phyloP scores from a whole-genome alignment of 2,329 filamentous ascomycete species.

The Fusarium torreyae region DNA sequence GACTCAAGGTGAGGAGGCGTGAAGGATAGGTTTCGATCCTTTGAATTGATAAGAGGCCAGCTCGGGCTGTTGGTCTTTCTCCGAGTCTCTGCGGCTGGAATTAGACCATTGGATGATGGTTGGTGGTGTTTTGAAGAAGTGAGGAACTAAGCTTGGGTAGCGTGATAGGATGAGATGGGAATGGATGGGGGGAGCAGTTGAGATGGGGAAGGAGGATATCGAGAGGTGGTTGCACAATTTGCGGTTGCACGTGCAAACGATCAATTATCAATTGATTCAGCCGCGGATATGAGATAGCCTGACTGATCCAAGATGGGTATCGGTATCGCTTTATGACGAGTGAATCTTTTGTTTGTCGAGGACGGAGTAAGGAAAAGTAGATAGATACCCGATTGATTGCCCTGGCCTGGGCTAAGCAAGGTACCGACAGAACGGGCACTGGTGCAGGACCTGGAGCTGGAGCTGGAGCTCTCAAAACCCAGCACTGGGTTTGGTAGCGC shows the following conservation, averaged over 20 bases:
- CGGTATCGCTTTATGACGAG: neutral
- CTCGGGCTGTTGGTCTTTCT: constrained; percentile 16
- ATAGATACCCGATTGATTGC: constrained; percentile 4
- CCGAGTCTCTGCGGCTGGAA: constrained; percentile 21
- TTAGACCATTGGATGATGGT: constrained; percentile 20
- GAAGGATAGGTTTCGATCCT: no score
- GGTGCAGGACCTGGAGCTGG: constrained; percentile 10
- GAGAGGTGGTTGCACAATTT: constrained; percentile 41
- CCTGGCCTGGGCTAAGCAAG: neutral
- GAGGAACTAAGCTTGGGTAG: constrained; percentile 23
- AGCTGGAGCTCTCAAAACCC: constrained; percentile 27
- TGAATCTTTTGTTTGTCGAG: neutral
- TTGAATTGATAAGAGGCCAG: no score
- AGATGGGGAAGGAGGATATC: constrained; percentile 37
- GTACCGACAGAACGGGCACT: constrained; percentile 44
- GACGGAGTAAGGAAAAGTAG: neutral
- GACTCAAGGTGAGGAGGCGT: no score
- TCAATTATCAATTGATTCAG: constrained; percentile 11
- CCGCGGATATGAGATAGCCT: constrained; percentile 16
- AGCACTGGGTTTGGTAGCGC: constrained; percentile 35
- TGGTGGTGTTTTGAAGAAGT: constrained; percentile 35
- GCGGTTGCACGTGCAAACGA: constrained; percentile 41
- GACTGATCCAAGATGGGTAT: neutral
- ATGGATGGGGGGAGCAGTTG: constrained; percentile 20
- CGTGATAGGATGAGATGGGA: constrained; percentile 29